Conservation (phyloP, 2,329 filamentous ascomycete genomes). For the Alternaria dauci region DNA sequence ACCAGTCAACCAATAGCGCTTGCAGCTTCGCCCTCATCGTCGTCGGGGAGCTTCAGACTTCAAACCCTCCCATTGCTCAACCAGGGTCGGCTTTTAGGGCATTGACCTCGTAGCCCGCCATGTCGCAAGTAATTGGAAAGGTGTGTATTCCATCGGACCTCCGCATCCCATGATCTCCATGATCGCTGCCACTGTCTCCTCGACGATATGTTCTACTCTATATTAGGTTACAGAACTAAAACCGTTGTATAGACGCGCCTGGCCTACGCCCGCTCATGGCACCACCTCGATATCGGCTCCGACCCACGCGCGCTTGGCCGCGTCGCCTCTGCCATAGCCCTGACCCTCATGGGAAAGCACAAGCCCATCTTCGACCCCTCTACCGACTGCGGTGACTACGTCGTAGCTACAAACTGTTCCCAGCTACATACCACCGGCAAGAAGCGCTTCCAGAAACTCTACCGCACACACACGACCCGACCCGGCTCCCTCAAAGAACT, state of each 20-base stretch:
- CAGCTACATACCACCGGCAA: conserved; percentile 88
- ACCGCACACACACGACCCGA: conserved; percentile 92
- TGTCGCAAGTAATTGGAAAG: conserved; percentile 82
- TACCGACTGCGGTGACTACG: conserved; percentile 98
- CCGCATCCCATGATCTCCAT: conserved; percentile 20
- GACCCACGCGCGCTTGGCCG: conserved; percentile 82
- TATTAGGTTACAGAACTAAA: conserved; percentile 11
- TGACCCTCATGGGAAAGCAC: conserved; percentile 96
- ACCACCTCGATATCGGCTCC: conserved; percentile 79
- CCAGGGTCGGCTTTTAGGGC: conserved; percentile 16
- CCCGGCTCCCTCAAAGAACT: conserved; percentile 87
- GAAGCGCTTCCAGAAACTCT: conserved; percentile 92
- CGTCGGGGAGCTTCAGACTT: conserved; percentile 1
- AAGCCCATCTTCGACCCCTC: conserved; percentile 98
- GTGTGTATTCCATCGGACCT: conserved; percentile 59
- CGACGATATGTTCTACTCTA: background rate
- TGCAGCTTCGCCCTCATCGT: background rate
- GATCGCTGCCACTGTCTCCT: background rate
- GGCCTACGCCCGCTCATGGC: conserved; percentile 96
- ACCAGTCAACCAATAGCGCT: conserved; percentile 14
- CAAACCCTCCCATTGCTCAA: background rate
- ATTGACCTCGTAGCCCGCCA: conserved; percentile 52
- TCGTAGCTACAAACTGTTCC: conserved; percentile 89
- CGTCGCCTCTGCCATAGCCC: conserved; percentile 85
- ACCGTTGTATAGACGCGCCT: conserved; percentile 76